These are phyloP conservation scores for Xerocomellus dryophilus DNA, from an alignment of 768 basidiomycete species.

Conservation along the genomic window DNA sequence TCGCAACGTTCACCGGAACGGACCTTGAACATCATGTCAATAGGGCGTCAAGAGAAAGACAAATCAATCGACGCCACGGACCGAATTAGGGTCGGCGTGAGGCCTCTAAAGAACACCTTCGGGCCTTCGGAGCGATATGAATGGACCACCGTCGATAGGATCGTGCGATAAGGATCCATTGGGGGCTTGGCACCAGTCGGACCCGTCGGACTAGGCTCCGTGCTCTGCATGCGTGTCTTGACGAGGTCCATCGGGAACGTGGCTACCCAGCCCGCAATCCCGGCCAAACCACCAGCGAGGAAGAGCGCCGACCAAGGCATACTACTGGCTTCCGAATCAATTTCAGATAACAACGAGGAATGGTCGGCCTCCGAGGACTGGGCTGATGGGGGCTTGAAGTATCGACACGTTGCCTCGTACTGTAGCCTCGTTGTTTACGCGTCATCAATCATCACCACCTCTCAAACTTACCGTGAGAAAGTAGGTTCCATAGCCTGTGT, in stretches of 20 bases:
- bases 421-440: conserved; percentile 21
- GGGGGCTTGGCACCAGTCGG: background rate
- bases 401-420: conserved; percentile 65
- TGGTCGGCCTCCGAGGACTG: conserved; percentile 20
- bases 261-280: conserved; percentile 69
- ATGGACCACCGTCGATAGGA: conserved; percentile 52
- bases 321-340: conserved; percentile 35
- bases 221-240: conserved; percentile 83
- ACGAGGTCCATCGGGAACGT: conserved; percentile 90
- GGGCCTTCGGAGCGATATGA: conserved; percentile 65
- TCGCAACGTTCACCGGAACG: conserved; percentile 85
- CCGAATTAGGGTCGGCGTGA: conserved; percentile 81
- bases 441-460: conserved; percentile 1
- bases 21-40: conserved; percentile 42
- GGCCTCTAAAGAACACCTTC: conserved; percentile 70
- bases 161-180: conserved; percentile 56
- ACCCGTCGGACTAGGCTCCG: conserved; percentile 1
- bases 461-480: conserved; percentile 59
- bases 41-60: background rate
- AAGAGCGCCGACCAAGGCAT: conserved; percentile 58
- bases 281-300: conserved; percentile 73
- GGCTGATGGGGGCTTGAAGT: conserved; percentile 33
- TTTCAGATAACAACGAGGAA: conserved; percentile 40
- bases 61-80: conserved; percentile 23
- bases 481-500: conserved; percentile 83